A percentile compares a stretch with the other conserved stretches of the same genome.
Evolutionary conservation across 495 filamentous ascomycete genomes (phyloP).

Genomic region (Baudoinia panamericana): DNA sequence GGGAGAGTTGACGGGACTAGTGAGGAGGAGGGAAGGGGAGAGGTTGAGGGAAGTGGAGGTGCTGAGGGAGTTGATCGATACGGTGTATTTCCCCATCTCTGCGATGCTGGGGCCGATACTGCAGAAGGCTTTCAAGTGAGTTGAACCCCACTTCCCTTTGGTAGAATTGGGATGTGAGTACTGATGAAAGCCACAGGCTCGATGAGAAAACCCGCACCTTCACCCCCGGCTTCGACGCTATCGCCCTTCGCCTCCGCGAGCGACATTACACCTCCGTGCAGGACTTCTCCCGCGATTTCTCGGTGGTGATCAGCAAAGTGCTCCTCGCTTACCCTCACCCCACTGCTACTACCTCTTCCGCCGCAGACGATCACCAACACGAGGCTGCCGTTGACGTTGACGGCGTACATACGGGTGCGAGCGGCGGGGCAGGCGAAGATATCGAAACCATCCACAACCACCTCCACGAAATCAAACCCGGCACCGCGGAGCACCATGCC

Average conservation of each 20-base stretch:
- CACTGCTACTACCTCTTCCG: no score
- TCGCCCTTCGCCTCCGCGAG: slow-evolving; percentile 53
- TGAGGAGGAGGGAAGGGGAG: slow-evolving; percentile 57
- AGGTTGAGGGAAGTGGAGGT: slow-evolving; percentile 66
- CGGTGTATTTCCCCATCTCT: slow-evolving; percentile 77
- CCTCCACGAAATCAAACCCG: slow-evolving; percentile 39
- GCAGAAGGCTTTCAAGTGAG: slow-evolving; percentile 55
- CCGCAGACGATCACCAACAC: slow-evolving; percentile 48
- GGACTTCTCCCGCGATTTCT: slow-evolving; percentile 61
- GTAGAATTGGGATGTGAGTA: not conserved
- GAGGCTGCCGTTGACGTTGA: no score
- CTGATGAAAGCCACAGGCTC: slow-evolving; percentile 44
- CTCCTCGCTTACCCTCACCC: not conserved
- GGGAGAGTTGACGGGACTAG: slow-evolving; percentile 48
- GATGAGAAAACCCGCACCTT: slow-evolving; percentile 58
- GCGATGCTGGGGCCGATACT: slow-evolving; percentile 66
- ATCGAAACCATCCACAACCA: slow-evolving; percentile 41
- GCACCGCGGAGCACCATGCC: slow-evolving; percentile 24
- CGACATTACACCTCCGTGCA: slow-evolving; percentile 63
- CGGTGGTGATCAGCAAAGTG: slow-evolving; percentile 41
- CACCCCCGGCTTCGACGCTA: slow-evolving; percentile 44
- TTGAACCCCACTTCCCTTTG: no score
- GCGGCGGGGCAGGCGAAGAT: no score
- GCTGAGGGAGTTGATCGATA: slow-evolving; percentile 65
- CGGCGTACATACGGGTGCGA: no score